These are phyloP conservation scores for Macrophomina phaseolina DNA, from an alignment of 2,329 filamentous ascomycete genomes.

Conservation along the genomic window DNA sequence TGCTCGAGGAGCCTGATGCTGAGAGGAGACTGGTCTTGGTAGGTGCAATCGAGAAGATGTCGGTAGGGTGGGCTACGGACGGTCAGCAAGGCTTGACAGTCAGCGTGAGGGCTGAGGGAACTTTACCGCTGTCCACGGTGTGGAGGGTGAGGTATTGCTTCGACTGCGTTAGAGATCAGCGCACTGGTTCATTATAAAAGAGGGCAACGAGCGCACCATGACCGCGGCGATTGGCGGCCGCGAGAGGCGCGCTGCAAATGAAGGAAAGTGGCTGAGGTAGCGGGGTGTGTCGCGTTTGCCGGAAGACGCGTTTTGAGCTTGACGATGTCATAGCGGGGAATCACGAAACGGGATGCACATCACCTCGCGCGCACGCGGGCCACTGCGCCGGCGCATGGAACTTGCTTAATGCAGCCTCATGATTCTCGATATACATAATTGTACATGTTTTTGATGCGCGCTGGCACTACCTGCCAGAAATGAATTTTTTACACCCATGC, in stretches of 20 bases:
- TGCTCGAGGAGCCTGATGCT: slow-evolving; percentile 80
- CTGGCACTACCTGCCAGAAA: neutral
- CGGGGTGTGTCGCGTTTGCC: slow-evolving; percentile 2
- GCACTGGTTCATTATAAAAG: too few relatives aligned
- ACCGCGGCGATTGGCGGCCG: neutral
- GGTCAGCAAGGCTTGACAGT: slow-evolving; percentile 37
- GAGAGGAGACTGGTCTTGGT: slow-evolving; percentile 78
- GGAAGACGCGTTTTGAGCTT: slow-evolving; percentile 25
- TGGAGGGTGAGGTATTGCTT: slow-evolving; percentile 98
- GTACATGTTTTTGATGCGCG: slow-evolving; percentile 11
- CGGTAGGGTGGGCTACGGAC: slow-evolving; percentile 74
- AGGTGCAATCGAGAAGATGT: slow-evolving; percentile 83
- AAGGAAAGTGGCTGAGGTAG: neutral
- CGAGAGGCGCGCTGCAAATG: neutral
- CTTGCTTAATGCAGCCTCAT: neutral
- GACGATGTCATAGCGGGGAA: slow-evolving; percentile 29
- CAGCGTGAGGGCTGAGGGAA: slow-evolving; percentile 40
- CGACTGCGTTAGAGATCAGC: slow-evolving; percentile 64
- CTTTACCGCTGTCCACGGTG: slow-evolving; percentile 81
- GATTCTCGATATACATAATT: slow-evolving; percentile 9
- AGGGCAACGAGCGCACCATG: slow-evolving; percentile 14
- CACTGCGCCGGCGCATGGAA: neutral
- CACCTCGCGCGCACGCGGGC: slow-evolving; percentile 6
- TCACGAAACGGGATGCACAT: slow-evolving; percentile 18
- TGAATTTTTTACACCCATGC: slow-evolving; percentile 3